Evolutionary conservation across 306 rosid genomes (phyloP), one percentile per base, ranked within the genome.

Genomic region (Glycine latifolia): DNA sequence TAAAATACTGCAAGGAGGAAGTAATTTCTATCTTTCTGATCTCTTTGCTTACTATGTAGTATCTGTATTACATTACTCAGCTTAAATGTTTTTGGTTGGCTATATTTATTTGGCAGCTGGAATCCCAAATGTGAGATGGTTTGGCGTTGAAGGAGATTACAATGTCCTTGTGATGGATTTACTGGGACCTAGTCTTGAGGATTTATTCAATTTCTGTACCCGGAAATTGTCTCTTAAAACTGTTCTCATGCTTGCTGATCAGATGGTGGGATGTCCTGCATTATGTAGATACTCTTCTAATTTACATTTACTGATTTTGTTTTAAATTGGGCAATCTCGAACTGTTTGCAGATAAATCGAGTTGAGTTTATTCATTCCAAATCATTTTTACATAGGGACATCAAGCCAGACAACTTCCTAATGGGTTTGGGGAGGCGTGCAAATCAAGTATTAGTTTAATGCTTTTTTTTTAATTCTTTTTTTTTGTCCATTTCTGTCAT

Each of bases 381-480:
- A 78, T 95, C 97, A 67, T 95, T 93, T 87, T 91, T 95, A 82
- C 99, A 95, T 49, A 92, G 99, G 77, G 99, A 95, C 87, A 93
- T 95, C 79, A 95, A 95, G 82, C 99, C 99, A 9, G 97, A 93
- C 83, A 95, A 95, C 85, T 95, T 95, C 83, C 97, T 95, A 69
- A 95, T 95, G 97, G 99, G 99, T 70, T 86, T 95, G 81, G 99
- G 97, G 78, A 91, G 97, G 79, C 97, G 97, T 65, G 97, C 99
- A 77, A 95, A 95, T 91, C 97, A 95, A 92, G 99, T 91, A 81
- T 71, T 75, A 41, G 39, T 85, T 83, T 69, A 65, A 56, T 67
- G 12, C 70, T 49, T 11, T 49, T 4, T 71, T 66, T 82, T 55
- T 3, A 73, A 54, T 35, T 60, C 77, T 56, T 26, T 26, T 3